A percentile compares a stretch with the other conserved stretches of the same genome.
Conservation (phyloP, 805 yeast genomes). For the Candida railenensis region DNA sequence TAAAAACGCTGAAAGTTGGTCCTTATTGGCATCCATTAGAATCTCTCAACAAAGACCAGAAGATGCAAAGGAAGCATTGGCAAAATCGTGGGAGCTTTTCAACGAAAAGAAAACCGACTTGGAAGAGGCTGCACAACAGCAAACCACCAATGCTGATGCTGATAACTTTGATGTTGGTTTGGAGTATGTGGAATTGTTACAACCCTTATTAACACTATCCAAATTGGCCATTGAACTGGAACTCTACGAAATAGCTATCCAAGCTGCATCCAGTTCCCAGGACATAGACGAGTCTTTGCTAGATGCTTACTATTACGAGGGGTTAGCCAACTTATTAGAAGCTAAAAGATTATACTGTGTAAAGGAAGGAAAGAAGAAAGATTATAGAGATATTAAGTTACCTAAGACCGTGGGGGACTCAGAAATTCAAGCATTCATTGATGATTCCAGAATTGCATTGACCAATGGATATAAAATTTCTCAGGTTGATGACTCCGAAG, state of each 20-base stretch:
- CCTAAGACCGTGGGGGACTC: conserved; percentile 15
- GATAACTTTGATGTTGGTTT: conserved; percentile 43
- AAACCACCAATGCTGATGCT: conserved; percentile 8
- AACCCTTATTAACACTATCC: conserved; percentile 69
- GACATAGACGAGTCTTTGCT: conserved; percentile 83
- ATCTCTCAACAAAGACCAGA: conserved; percentile 77
- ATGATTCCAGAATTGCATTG: conserved; percentile 44
- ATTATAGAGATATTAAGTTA: conserved; percentile 41
- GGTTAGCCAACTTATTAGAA: conserved; percentile 61
- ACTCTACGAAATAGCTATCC: conserved; percentile 60
- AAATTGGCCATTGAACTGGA: conserved; percentile 80
- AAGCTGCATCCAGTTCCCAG: conserved; percentile 63
- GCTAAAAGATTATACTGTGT: conserved; percentile 24
- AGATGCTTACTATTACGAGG: conserved; percentile 82
- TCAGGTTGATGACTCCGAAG: conserved; percentile 35
- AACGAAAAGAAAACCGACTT: conserved; percentile 47
- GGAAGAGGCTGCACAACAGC: conserved; percentile 31
- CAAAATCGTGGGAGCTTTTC: conserved; percentile 72
- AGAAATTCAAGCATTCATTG: conserved; percentile 25
- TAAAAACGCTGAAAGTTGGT: conserved; percentile 75
- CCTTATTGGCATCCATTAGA: conserved; percentile 79
- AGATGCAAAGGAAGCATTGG: conserved; percentile 72
- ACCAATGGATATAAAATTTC: conserved; percentile 45
- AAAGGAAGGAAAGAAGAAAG: conserved; percentile 35
- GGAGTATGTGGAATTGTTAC: conserved; percentile 66